Evolutionary conservation across 371 early-diverging fungal species (phyloP), one percentile per base, ranked within the genome.

Genomic region (Homolaphlyctis polyrhiza): DNA sequence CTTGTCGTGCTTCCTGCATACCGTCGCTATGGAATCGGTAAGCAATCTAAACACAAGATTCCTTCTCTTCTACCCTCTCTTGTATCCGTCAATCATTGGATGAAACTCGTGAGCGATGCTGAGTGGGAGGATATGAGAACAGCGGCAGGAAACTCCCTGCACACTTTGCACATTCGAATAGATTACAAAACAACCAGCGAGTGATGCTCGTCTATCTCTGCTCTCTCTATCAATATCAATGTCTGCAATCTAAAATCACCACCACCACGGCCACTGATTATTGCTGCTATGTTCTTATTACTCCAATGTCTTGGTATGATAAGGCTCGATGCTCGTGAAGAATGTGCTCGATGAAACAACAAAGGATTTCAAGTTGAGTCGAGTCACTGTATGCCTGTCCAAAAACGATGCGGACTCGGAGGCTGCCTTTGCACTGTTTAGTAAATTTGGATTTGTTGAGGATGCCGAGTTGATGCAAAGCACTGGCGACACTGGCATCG

Each of bases 1-100:
- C 76, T 96, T 52, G 92, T 91, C 35, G 93, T 95, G 35, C 77
- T 94, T 58, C 83, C 89, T 16, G 87, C 91, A 25, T 94, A 92
- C 72, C 82, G 93, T 48, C 69, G 82, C 18, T 81, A 90, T 55
- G 94, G 94, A 1, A 72, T 96, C 43, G 94, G 93, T 89, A 75
- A 65, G 69, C n/a, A n/a, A n/a, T n/a, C n/a, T n/a, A n/a, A n/a
- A n/a, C n/a, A n/a, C n/a, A n/a, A n/a, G n/a, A n/a, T n/a, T n/a
- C n/a, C n/a, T n/a, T n/a, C n/a, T n/a, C n/a, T n/a, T n/a, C n/a
- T n/a, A n/a, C n/a, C n/a, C n/a, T n/a, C n/a, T n/a, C n/a, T n/a
- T n/a, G n/a, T n/a, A n/a, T n/a, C n/a, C n/a, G n/a, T n/a, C n/a
- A n/a, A n/a, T n/a, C n/a, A n/a, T n/a, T n/a, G n/a, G n/a, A n/a